Percentiles rank a stretch among this genome's conserved stretches.
These are phyloP conservation scores for Peterozyma xylosa DNA, from an alignment of 805 yeast species.

Conservation along the genomic window DNA sequence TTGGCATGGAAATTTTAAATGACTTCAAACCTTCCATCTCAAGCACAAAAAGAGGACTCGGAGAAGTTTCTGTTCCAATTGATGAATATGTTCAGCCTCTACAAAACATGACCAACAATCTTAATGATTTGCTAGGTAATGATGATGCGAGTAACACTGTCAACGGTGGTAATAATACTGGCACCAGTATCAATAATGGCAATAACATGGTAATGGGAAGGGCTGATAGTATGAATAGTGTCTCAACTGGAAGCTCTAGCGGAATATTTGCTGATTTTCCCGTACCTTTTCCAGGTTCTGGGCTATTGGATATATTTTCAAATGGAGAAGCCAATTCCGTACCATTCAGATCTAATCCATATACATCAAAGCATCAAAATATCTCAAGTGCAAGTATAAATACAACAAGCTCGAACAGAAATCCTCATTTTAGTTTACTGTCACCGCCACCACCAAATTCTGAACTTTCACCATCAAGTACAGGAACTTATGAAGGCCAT, in stretches of 20 bases:
- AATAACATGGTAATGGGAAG: not conserved
- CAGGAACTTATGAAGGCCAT: not conserved
- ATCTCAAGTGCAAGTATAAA: not conserved
- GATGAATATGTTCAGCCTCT: constrained; percentile 28
- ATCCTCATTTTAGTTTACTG: not conserved
- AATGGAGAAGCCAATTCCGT: not conserved
- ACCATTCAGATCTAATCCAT: too few species aligned
- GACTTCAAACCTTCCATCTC: constrained; percentile 6
- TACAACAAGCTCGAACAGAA: not conserved
- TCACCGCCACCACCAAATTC: not conserved
- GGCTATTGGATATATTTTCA: not conserved
- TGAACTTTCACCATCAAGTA: not conserved
- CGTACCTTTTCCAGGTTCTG: not conserved
- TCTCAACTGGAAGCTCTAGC: not conserved
- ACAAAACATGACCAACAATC: constrained; percentile 25
- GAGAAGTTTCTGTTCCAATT: constrained; percentile 8
- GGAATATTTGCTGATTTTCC: not conserved
- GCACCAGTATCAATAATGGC: not conserved
- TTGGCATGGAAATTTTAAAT: constrained; percentile 6
- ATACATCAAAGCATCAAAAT: not conserved
- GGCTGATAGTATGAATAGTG: not conserved
- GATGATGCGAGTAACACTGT: not conserved
- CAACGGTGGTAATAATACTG: not conserved
- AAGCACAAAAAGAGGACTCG: not conserved
- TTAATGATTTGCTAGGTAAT: constrained; percentile 18